Percentiles rank a stretch among this genome's conserved stretches.
Conservation (phyloP, 2,329 filamentous ascomycete genomes). For the Aspergillus latus region DNA sequence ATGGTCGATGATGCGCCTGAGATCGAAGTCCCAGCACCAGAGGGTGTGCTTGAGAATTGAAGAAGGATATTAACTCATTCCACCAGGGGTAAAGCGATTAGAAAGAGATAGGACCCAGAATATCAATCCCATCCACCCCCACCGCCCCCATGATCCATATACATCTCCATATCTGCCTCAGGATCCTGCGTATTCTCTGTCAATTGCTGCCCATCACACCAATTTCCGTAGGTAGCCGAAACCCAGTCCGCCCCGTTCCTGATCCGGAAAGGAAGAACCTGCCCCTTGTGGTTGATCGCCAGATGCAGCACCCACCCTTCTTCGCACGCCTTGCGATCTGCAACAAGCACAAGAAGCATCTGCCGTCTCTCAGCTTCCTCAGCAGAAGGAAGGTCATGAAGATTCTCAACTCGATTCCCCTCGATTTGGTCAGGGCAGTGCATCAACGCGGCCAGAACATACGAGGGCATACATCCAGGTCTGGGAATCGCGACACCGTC, state of each 20-base stretch:
- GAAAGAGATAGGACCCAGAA: too few relatives aligned
- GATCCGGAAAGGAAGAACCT: conserved; percentile 19
- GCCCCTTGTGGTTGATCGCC: conserved; percentile 18
- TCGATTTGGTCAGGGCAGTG: conserved; percentile 20
- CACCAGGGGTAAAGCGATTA: too few relatives aligned
- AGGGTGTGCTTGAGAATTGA: too few relatives aligned
- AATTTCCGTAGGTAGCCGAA: conserved; percentile 3
- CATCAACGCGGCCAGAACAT: conserved; percentile 18
- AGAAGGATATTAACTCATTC: too few relatives aligned
- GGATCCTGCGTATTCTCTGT: conserved; percentile 15
- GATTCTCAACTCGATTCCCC: conserved; percentile 3
- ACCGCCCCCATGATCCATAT: conserved; percentile 4
- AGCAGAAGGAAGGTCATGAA: not conserved
- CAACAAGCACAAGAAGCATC: conserved; percentile 17
- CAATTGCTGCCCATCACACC: conserved; percentile 15
- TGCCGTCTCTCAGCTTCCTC: not conserved
- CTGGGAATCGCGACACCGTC: not conserved
- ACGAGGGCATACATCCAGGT: conserved; percentile 18
- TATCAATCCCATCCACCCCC: not conserved
- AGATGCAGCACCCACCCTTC: conserved; percentile 21
- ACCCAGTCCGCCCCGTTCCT: conserved; percentile 12
- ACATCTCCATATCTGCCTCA: conserved; percentile 13
- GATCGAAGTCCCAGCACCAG: too few relatives aligned
- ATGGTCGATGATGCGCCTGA: too few relatives aligned
- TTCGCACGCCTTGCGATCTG: conserved; percentile 22